A percentile compares a stretch with the other conserved stretches of the same genome.
Conservation (phyloP, 208 protist genomes). For the Leishmania guyanensis region DNA sequence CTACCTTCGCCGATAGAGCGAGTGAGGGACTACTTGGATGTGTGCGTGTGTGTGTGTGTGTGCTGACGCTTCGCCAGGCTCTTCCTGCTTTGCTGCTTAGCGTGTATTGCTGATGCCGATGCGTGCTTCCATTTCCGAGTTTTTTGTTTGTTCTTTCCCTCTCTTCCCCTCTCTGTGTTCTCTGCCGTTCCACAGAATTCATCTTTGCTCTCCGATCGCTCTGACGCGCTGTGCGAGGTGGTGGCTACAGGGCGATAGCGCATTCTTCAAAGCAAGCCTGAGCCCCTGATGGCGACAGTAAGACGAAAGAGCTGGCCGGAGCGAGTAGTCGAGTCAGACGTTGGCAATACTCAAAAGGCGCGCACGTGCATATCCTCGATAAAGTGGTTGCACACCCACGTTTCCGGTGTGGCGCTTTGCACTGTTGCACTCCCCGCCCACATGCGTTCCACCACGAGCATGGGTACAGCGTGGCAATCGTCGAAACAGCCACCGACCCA, state of each 20-base stretch:
- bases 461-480: neutral
- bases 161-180: neutral
- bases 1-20: constrained; percentile 23
- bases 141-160: neutral
- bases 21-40: neutral
- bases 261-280: neutral
- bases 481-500: neutral
- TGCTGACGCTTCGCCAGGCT: neutral
- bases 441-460: neutral
- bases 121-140: neutral
- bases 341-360: neutral
- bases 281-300: neutral
- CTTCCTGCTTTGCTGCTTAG: neutral
- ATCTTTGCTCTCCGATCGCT: neutral
- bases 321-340: neutral
- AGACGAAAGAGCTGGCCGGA: neutral
- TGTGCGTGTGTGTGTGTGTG: constrained; percentile 3
- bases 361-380: neutral
- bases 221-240: neutral
- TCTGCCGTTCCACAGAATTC: neutral
- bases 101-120: neutral
- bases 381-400: neutral
- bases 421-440: neutral
- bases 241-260: neutral
- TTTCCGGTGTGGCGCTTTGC: neutral